phyloP scores from a whole-genome alignment of 2,329 filamentous ascomycete genomes.

The Rhytidhysteron rufulum region DNA sequence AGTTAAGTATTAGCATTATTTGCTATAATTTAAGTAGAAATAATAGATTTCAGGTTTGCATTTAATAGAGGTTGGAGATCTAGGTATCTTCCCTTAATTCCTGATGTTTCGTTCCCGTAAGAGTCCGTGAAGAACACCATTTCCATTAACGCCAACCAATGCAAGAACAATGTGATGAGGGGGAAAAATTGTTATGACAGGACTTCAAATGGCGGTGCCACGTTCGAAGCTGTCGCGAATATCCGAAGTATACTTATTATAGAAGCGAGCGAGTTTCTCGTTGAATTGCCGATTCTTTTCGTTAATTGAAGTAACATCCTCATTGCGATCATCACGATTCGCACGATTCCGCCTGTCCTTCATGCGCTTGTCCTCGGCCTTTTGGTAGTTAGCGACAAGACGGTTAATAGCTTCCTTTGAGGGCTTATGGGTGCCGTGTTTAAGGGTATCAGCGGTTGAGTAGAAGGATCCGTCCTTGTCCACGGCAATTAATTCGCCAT shows the following conservation, averaged over 20 bases:
- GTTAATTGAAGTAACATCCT: slow-evolving; percentile 97
- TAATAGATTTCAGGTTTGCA: too few species aligned
- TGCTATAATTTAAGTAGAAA: too few species aligned
- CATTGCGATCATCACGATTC: slow-evolving; percentile 72
- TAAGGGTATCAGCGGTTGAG: slow-evolving; percentile 76
- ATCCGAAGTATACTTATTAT: slow-evolving; percentile 97
- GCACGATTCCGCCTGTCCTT: slow-evolving; percentile 83
- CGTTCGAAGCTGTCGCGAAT: slow-evolving; percentile 97
- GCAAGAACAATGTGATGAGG: background rate
- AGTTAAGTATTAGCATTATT: too few species aligned
- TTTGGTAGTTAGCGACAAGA: slow-evolving; percentile 78
- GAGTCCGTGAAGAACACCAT: too few species aligned
- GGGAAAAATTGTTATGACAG: background rate
- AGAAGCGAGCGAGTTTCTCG: slow-evolving; percentile 91
- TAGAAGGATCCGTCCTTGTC: slow-evolving; percentile 91
- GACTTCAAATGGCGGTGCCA: slow-evolving; percentile 78
- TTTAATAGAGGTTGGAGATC: too few species aligned
- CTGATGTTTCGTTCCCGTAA: too few species aligned
- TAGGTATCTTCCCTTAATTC: too few species aligned
- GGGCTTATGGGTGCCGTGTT: slow-evolving; percentile 81
- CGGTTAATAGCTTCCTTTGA: slow-evolving; percentile 83
- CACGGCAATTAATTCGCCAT: slow-evolving; percentile 89
- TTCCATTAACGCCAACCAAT: too few species aligned
- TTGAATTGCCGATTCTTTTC: slow-evolving; percentile 99
- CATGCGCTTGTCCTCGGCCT: slow-evolving; percentile 80